These are phyloP conservation scores for Penicillium waksmanii DNA, from an alignment of 495 filamentous ascomycete species.

Conservation along the genomic window DNA sequence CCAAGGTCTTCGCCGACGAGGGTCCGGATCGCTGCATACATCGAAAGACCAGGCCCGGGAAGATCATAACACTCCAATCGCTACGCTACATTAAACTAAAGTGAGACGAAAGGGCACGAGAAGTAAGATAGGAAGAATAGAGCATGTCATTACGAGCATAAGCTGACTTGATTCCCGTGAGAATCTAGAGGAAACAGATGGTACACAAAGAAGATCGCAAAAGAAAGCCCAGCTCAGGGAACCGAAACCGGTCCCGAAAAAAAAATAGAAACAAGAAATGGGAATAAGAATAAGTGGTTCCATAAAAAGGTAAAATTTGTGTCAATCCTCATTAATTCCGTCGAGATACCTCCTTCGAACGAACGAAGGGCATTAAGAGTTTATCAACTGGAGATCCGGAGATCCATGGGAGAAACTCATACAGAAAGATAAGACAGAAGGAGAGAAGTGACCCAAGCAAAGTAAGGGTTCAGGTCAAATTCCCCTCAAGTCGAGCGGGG, in stretches of 20 bases:
- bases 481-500: not conserved
- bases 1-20: too few relatives aligned
- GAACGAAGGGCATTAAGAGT: not conserved
- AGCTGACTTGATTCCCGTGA: slow-evolving; percentile 23
- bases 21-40: too few relatives aligned
- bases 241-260: not conserved
- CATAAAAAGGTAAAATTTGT: slow-evolving; percentile 10
- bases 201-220: slow-evolving; percentile 14
- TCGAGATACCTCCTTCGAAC: slow-evolving; percentile 2
- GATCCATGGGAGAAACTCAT: slow-evolving; percentile 18
- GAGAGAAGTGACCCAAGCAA: not conserved
- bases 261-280: slow-evolving; percentile 7
- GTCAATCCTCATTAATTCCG: slow-evolving; percentile 18
- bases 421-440: slow-evolving; percentile 17
- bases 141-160: slow-evolving; percentile 28
- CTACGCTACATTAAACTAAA: not conserved
- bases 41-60: too few relatives aligned
- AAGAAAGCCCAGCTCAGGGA: slow-evolving; percentile 19
- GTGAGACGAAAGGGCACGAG: not conserved
- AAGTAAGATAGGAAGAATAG: not conserved
- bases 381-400: slow-evolving; percentile 15
- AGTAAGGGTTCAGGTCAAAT: not conserved
- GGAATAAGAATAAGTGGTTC: slow-evolving; percentile 7
- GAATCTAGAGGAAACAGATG: slow-evolving; percentile 16
- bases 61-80: not conserved